Percentiles rank a stretch among this genome's conserved stretches.
Evolutionary conservation across 768 basidiomycete genomes (phyloP).

Genomic region (Lepiota brunneoincarnata): DNA sequence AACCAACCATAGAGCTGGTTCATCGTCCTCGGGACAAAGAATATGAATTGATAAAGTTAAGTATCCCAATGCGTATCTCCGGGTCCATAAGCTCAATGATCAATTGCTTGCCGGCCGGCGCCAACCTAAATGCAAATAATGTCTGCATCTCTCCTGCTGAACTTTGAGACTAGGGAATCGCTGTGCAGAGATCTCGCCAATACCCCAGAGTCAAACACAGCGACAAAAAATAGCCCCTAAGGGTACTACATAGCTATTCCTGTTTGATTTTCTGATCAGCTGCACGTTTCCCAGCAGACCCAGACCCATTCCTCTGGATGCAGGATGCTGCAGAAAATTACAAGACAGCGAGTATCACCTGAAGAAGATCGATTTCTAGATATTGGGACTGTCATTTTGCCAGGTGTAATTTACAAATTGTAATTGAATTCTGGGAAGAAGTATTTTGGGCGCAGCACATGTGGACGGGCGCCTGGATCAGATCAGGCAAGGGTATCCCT

Average conservation of each 20-base stretch:
- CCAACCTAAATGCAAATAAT: constrained; percentile 19
- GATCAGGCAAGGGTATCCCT: constrained; percentile 2
- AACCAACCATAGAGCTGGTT: constrained; percentile 17
- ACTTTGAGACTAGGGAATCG: constrained; percentile 37
- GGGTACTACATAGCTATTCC: constrained; percentile 4
- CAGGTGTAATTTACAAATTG: constrained; percentile 6
- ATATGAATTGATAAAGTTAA: constrained; percentile 54
- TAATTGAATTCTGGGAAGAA: constrained; percentile 12
- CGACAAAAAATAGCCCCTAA: not conserved
- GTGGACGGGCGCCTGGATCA: constrained; percentile 8
- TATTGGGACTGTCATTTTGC: constrained; percentile 25
- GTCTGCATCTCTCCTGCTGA: constrained; percentile 33
- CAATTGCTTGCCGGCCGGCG: constrained; percentile 21
- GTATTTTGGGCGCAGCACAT: constrained; percentile 12
- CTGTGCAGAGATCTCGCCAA: constrained; percentile 10
- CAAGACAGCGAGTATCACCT: no score
- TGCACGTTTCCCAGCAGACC: constrained; percentile 1
- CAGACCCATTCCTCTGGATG: not conserved
- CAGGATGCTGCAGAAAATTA: not conserved
- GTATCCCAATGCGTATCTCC: constrained; percentile 29
- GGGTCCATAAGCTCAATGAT: constrained; percentile 41
- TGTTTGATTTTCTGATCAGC: not conserved
- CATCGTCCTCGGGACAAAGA: constrained; percentile 33
- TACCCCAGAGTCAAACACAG: constrained; percentile 3
- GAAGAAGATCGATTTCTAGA: constrained; percentile 21